Evolutionary conservation across 2,329 filamentous ascomycete species (phyloP).

Genomic region (Blumeria graminis): DNA sequence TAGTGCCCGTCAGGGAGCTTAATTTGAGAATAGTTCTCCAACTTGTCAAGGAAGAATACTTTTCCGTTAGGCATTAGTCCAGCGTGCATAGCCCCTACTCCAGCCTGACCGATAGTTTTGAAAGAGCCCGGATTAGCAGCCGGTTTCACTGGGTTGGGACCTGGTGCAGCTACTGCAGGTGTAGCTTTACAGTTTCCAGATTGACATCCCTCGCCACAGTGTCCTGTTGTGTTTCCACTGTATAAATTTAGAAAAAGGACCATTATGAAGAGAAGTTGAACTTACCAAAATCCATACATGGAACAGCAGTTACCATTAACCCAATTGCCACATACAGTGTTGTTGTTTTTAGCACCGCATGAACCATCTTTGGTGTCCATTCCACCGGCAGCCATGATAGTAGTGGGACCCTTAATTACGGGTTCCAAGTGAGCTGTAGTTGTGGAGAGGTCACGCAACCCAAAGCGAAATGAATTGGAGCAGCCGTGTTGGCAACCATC

Average conservation of each 20-base stretch:
- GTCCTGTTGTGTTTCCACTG: conserved; percentile 2
- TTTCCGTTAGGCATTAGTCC: conserved; percentile 32
- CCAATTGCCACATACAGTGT: conserved; percentile 28
- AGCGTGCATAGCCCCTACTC: conserved; percentile 41
- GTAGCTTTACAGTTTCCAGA: background rate
- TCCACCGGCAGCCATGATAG: conserved; percentile 4
- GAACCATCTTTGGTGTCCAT: conserved; percentile 24
- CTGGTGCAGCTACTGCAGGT: conserved; percentile 19
- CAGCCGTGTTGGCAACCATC: conserved; percentile 16
- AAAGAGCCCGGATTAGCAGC: conserved; percentile 23
- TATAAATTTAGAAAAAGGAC: too few species aligned
- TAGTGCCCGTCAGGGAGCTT: conserved; percentile 27
- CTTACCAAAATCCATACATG: conserved; percentile 28
- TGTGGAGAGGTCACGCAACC: conserved; percentile 8
- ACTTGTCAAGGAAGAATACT: conserved; percentile 38
- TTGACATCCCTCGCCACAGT: conserved; percentile 2
- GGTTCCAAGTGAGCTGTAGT: background rate
- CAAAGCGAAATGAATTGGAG: conserved; percentile 3
- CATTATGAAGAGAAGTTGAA: background rate
- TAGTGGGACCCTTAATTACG: background rate
- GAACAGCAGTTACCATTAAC: conserved; percentile 27
- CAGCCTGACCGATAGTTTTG: conserved; percentile 27
- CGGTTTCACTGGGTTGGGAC: conserved; percentile 19
- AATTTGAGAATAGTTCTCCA: conserved; percentile 35
- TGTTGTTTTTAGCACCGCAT: conserved; percentile 25